phyloP scores from a whole-genome alignment of 106 monocot genomes.

The Allium fistulosum region DNA sequence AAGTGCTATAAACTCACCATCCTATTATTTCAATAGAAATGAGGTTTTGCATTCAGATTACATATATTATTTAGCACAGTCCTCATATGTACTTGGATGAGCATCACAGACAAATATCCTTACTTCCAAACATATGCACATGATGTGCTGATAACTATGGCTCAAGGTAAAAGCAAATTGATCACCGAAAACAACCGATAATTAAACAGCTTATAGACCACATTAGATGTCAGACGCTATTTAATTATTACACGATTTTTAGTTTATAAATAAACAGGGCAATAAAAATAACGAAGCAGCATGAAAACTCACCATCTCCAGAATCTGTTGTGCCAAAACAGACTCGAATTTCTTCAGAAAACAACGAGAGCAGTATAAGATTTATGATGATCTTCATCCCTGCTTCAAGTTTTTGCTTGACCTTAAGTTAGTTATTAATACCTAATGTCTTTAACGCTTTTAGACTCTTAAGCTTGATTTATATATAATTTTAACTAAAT shows the following conservation, averaged over 20 bases:
- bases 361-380: conserved; percentile 24
- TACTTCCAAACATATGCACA: no score
- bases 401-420: neutral
- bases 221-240: no score
- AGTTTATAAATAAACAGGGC: neutral
- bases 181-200: neutral
- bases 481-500: no score
- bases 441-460: neutral
- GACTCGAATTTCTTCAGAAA: conserved; percentile 12
- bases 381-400: conserved; percentile 3
- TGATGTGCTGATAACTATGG: no score
- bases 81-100: neutral
- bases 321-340: conserved; percentile 21
- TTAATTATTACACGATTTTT: neutral
- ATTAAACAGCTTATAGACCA: no score
- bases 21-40: no score
- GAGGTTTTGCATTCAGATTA: neutral
- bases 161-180: neutral
- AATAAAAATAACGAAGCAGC: neutral
- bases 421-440: neutral
- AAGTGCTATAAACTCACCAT: no score
- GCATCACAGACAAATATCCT: neutral
- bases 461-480: no score
- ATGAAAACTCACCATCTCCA: conserved; percentile 30
- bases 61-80: neutral